Evolutionary conservation across 306 rosid species (phyloP).

Genomic region (Medicago lupulina): DNA sequence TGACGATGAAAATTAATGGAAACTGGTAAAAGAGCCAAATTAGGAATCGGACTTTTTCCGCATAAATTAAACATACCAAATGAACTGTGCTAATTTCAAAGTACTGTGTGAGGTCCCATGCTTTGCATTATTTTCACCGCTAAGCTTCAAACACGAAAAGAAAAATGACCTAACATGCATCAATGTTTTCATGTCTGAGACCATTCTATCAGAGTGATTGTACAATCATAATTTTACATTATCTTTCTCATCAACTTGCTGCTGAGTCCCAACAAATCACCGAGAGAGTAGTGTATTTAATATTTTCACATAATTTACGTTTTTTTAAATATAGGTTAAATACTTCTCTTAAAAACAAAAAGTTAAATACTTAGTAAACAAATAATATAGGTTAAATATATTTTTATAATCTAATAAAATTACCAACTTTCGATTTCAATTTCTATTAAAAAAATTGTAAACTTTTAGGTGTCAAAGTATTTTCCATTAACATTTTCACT

Average conservation of each 20-base stretch:
- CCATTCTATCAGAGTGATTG: neutral
- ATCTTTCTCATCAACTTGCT: constrained; percentile 26
- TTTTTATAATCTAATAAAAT: no score
- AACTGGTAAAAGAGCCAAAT: no score
- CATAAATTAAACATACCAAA: no score
- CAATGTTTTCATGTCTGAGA: constrained; percentile 28
- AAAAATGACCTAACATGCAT: constrained; percentile 30
- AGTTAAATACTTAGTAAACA: neutral
- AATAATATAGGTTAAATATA: no score
- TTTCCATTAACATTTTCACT: no score
- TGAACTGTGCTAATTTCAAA: no score
- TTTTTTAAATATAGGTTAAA: neutral
- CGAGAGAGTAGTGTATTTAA: neutral
- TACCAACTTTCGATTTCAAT: no score
- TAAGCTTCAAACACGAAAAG: neutral
- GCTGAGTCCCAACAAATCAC: neutral
- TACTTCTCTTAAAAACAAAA: no score
- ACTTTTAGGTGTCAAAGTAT: no score
- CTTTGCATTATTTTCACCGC: neutral
- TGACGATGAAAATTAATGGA: no score
- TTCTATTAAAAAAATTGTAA: no score
- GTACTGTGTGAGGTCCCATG: neutral
- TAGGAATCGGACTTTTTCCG: no score
- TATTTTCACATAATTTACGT: constrained; percentile 4
- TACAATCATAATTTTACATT: neutral